Base-by-base conservation (phyloP, 139 green algal genomes). In the Zygnema cylindricum region DNA sequence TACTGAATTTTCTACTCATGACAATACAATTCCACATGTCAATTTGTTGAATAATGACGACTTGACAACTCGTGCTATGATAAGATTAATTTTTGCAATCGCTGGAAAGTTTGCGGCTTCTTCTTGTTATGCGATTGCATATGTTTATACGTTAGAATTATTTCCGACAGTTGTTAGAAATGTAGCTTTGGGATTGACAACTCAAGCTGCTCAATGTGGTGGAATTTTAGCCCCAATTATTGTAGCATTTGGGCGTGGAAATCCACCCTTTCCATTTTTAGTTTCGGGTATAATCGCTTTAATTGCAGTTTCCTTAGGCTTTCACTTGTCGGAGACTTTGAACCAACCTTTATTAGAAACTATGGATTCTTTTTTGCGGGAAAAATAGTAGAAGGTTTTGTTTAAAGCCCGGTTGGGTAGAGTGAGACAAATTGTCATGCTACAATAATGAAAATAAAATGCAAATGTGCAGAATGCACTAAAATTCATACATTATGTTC, bases 161-260 rank as follows among this genome's bases (percentile, higher is more conserved):
- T 88, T 88, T 77, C 82, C 82, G 32, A 88, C 82, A 7, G 82
- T 88, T 40, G 82, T 88, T 25, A 7, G 82, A 11, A 88, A 88
- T 16, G 82, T 88, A 16, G 82, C 82, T 7, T 23, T 90, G 32
- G 82, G 7, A 16, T 21, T 89, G 73, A 73, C 38, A 7, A 90
- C 38, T 7, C 82, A 88, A 21, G 82, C 82, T 7, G 82, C 82
- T 3, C 82, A 89, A 41, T 7, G 90, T 41, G 82, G 82, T 3
- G 82, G 77, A 54, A 89, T 89, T 7, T 7, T 16, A 16, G 82
- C 82, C 7, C 82, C 82, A 7, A 81, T 85, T 3, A 41, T 85
- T 39, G 49, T 77, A 16, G 35, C 49, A 11, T 54, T 85, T 3
- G 77, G 77, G 71, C 42, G 77, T 3, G 11, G 54, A 11, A 11